These are phyloP conservation scores for Penicillium olsonii DNA, from an alignment of 2,329 filamentous ascomycete species.

Conservation along the genomic window DNA sequence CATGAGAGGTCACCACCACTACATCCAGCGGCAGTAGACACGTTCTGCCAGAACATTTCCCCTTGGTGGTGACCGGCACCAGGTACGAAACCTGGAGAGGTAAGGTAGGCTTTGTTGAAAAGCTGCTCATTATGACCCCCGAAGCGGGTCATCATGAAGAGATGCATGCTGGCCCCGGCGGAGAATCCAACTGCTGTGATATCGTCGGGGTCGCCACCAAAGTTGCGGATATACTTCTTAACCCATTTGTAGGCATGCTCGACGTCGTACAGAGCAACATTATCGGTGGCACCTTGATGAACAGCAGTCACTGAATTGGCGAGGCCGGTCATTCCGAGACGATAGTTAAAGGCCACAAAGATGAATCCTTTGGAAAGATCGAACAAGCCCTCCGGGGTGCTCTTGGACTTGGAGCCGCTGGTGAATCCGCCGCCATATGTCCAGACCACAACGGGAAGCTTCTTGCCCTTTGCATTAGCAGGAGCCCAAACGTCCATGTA, in stretches of 20 bases:
- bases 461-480: constrained; percentile 26
- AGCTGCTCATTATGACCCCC: constrained; percentile 34
- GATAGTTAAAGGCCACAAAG: constrained; percentile 39
- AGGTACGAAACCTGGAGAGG: constrained; percentile 36
- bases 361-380: constrained; percentile 33
- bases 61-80: constrained; percentile 39
- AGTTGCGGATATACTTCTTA: constrained; percentile 19
- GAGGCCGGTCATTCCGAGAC: constrained; percentile 35
- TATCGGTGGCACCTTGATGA: constrained; percentile 31
- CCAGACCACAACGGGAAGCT: constrained; percentile 33
- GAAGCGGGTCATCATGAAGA: constrained; percentile 35
- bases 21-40: constrained; percentile 34
- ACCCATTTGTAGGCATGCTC: constrained; percentile 20
- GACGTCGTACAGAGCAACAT: constrained; percentile 19
- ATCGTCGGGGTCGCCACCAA: constrained; percentile 20
- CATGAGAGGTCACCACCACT: constrained; percentile 30
- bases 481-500: constrained; percentile 24
- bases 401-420: constrained; percentile 30
- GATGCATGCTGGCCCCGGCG: constrained; percentile 8
- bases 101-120: constrained; percentile 34
- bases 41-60: constrained; percentile 36
- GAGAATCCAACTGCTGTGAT: constrained; percentile 21
- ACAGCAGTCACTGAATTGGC: constrained; percentile 29
- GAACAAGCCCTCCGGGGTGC: constrained; percentile 37
- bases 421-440: constrained; percentile 31